Base-by-base conservation (phyloP, 2,329 filamentous ascomycete genomes). In the Monosporascus cannonballus region DNA sequence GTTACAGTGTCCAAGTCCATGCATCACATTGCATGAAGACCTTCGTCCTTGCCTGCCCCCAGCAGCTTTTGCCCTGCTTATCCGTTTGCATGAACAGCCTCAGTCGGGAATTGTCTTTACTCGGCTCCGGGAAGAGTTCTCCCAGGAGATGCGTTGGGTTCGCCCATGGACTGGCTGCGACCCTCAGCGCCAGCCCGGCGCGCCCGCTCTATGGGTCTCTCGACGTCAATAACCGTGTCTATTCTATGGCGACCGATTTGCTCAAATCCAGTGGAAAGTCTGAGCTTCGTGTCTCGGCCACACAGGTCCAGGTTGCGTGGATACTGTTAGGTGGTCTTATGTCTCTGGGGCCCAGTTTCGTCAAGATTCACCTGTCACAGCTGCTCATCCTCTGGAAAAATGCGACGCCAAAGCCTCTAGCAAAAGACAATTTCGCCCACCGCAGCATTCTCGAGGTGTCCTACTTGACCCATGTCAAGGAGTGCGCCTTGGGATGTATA, bases 11-110 rank as follows among this genome's bases (percentile, higher is more conserved):
- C 2, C 94, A 99, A 66, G 85, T 97, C 3, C 88, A 94, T 63
- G 86, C 90, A 1, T 90, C 94, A 4, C 83, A 89, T 55, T 96
- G 91, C 64, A 76, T 97, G 61, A 90, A 93, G 61, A 84, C 81
- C 0, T 94, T 97, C 64, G 89, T 96, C 1, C 77, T 96, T 44
- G 91, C 91, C 15, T 96, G 91, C 61, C 94, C 94, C 4, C 89
- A 96, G 60, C 93, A 97, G 66, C 81, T 99, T 6, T 75, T 97
- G 5, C 89, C 90, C 3, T 94, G 91, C 57, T 84, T 97, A 18
- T 96, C 93, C 0, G 89, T 97, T 46, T 97, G 92, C 69, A 92
- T 97, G 87, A 96, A 96, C 69, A 96, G 90, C 67, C 80, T 99
- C 55, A 89, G 85, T 56, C 81, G 94, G 57, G 94, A 99, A 65